Conservation (phyloP, 495 filamentous ascomycete genomes). For the Xanthoparmelia taractica region DNA sequence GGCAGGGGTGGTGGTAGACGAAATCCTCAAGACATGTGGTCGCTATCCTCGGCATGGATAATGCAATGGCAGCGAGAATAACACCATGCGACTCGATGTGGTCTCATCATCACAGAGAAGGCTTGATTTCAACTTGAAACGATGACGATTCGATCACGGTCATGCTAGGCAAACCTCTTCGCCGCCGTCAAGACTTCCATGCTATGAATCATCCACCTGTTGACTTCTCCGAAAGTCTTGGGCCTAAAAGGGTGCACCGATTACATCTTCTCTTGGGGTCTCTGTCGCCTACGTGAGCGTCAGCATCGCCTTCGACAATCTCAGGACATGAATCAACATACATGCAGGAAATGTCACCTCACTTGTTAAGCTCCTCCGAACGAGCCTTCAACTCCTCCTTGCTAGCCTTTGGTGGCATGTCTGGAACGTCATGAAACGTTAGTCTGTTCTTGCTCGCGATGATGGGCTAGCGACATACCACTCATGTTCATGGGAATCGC, state of each 20-base stretch:
- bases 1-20: conserved; percentile 10
- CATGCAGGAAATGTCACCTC: conserved; percentile 17
- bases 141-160: background rate
- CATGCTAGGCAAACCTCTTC: background rate
- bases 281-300: conserved; percentile 6
- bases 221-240: background rate
- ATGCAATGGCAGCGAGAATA: background rate
- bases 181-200: background rate
- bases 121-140: background rate
- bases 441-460: background rate
- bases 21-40: conserved; percentile 13
- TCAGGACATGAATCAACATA: background rate
- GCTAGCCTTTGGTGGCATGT: conserved; percentile 50
- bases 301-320: background rate
- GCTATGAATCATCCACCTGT: background rate
- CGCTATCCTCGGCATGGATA: background rate
- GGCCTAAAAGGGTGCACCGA: background rate
- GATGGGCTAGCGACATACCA: conserved; percentile 28
- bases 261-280: background rate
- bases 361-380: conserved; percentile 59
- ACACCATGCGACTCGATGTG: background rate
- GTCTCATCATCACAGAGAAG: background rate
- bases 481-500: conserved; percentile 35
- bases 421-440: conserved; percentile 21
- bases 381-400: conserved; percentile 60